Evolutionary conservation across 2,329 filamentous ascomycete genomes (phyloP), one percentile per base, ranked within the genome.

Genomic region (Penicillium rolfsii): DNA sequence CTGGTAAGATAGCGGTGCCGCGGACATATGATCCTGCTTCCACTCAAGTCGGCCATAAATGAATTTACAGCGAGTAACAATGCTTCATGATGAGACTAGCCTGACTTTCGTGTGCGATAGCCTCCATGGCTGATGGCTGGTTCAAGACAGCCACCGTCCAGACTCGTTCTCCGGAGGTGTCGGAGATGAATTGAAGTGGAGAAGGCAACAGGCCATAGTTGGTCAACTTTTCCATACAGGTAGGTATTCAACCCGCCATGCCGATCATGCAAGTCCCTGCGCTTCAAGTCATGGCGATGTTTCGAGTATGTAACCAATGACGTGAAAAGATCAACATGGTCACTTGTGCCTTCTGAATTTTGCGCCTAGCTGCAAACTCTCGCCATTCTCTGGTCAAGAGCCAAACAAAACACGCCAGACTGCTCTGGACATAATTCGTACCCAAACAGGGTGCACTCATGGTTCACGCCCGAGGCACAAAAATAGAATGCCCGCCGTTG

Each of bases 401-500:
- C 43, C 43, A 9, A 26, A 12, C 22, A 46, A 28, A 46, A 46
- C 43, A 46, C n/a, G 9, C 43, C 22, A 24, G 19, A 22, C 7
- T 22, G n/a, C 19, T 12, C 7, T 35, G 48, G 22, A 12, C 9
- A 35, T 35, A 19, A 50, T 48, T 46, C 53, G 53, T 55, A 55
- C 41, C 53, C 53, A n/a, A 38, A n/a, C 12, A 12, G 12, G 8
- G 41, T 38, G 19, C 30, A 46, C 5, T 36, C 24, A 22, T 55
- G 53, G 53, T 46, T 55, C 53, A 30, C 19, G 36, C 53, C 40
- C 36, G 24, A 12, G 9, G 22, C 3, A 48, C 30, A 48, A 55
- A 48, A 55, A 55, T 55, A 55, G 53, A 55, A 46, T 26, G 53
- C 6, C 11, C 19, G 41, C 45, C 53, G 53, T 55, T 55, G 40